Evolutionary conservation across 2,329 filamentous ascomycete species (phyloP), one percentile per base, ranked within the genome.

Genomic region (Alternaria rosae): DNA sequence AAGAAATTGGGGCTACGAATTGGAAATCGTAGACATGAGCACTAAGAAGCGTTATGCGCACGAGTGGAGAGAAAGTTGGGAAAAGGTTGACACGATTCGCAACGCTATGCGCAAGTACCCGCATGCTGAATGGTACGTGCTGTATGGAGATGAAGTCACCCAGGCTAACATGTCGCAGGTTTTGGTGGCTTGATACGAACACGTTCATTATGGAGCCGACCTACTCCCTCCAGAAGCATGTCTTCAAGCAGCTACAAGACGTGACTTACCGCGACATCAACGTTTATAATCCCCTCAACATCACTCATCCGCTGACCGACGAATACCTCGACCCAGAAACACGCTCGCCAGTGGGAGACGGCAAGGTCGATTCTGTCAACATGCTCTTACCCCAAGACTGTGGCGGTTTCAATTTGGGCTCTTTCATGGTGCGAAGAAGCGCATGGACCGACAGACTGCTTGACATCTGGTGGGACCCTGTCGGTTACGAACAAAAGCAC

Each of bases 31-130:
- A 69, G 96, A 99, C 79, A 97, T 99, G 94, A 94, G 93, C 82
- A 97, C 94, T 56, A 97, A 97, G 86, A 98, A 97, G 83, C 89
- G 94, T 69, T 99, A 99, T 78, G 94, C 95, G 26, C 95, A 99
- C 81, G 95, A 99, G 81, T 99, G 95, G 95, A 88, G 95, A 74
- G 95, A 99, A 82, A 96, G 94, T 79, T 99, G 95, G 95, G 95
- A 99, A 82, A 99, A 98, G 84, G 94, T 97, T 64, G 95, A 99
- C 78, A 93, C 93, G 43, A 89, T 99, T 72, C 89, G 94, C 63
- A 92, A 92, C 64, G 89, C 91, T 45, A 90, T 99, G 86, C 88
- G 89, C 77, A 97, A 97, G 79, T 97, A 98, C 76, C 95, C 95
- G 26, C 87, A 97, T 67, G 95, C 94, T 32, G 94, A 99, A 84